Conservation (phyloP, 2,329 filamentous ascomycete species). For the Massarina eburnea region DNA sequence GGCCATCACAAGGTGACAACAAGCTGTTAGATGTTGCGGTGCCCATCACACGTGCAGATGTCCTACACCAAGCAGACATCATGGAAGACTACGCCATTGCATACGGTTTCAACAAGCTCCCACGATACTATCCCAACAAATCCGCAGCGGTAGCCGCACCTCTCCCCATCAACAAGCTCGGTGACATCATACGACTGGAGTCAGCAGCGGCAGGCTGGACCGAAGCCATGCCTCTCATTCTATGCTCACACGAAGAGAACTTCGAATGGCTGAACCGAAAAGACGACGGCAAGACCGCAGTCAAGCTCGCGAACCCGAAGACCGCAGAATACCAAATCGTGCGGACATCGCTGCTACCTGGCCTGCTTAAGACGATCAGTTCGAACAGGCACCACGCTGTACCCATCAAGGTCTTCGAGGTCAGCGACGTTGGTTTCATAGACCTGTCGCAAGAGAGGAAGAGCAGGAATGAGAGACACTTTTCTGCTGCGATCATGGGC, state of each 20-base stretch:
- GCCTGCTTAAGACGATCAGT: conserved; percentile 87
- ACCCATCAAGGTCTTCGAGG: conserved; percentile 91
- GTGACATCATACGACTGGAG: conserved; percentile 86
- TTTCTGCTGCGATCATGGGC: conserved; percentile 93
- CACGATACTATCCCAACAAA: conserved; percentile 82
- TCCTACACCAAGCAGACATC: conserved; percentile 94
- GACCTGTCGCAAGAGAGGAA: conserved; percentile 79
- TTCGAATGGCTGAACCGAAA: conserved; percentile 91
- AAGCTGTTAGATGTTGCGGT: conserved; percentile 75
- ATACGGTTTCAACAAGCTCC: conserved; percentile 96
- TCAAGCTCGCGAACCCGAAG: conserved; percentile 89
- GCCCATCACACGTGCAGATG: conserved; percentile 87
- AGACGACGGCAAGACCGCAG: conserved; percentile 80
- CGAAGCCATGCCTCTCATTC: conserved; percentile 92
- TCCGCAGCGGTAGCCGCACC: conserved; percentile 84
- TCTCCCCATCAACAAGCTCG: conserved; percentile 89
- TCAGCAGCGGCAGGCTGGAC: conserved; percentile 93
- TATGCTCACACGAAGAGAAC: conserved; percentile 98
- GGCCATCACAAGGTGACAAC: conserved; percentile 70
- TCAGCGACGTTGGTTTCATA: conserved; percentile 89
- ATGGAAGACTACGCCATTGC: conserved; percentile 98
- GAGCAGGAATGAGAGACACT: conserved; percentile 87
- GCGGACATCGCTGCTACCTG: conserved; percentile 80
- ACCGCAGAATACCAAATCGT: conserved; percentile 92
- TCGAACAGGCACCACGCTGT: conserved; percentile 89